Conservation (phyloP, 2,329 filamentous ascomycete genomes). For the Aureobasidium sp. region DNA sequence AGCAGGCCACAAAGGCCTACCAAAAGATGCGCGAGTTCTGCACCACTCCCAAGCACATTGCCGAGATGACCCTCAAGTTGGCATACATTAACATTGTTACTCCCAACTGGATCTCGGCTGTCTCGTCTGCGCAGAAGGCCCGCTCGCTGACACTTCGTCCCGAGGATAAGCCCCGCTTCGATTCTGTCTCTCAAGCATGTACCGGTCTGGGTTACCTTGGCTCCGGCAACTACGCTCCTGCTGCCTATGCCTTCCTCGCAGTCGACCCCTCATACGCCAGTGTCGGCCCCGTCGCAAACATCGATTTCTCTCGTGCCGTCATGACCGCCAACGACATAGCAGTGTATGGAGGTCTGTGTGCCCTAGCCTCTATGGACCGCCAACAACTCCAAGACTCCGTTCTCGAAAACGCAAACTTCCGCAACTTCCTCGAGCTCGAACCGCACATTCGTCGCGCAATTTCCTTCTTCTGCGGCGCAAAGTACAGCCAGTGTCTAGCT, state of each 20-base stretch:
- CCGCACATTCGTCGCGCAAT: conserved; percentile 91
- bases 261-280: conserved; percentile 45
- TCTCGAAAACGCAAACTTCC: conserved; percentile 72
- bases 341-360: conserved; percentile 81
- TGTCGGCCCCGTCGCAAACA: conserved; percentile 33
- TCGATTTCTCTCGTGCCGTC: conserved; percentile 58
- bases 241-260: conserved; percentile 62
- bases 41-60: conserved; percentile 71
- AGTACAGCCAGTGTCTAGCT: conserved; percentile 76
- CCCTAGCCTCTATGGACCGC: conserved; percentile 82
- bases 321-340: conserved; percentile 81
- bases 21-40: conserved; percentile 84
- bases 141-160: conserved; percentile 36
- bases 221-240: conserved; percentile 50
- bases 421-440: conserved; percentile 82
- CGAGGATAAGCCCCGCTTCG: conserved; percentile 49
- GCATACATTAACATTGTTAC: conserved; percentile 68
- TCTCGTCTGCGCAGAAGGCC: conserved; percentile 47
- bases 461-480: conserved; percentile 77
- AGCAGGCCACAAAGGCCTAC: conserved; percentile 67
- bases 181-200: conserved; percentile 56
- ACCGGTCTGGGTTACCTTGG: conserved; percentile 55
- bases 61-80: conserved; percentile 72
- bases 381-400: conserved; percentile 64
- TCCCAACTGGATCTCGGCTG: conserved; percentile 56